These are phyloP conservation scores for Penstemon newberryi DNA, from an alignment of 257 asterid species.

Conservation along the genomic window DNA sequence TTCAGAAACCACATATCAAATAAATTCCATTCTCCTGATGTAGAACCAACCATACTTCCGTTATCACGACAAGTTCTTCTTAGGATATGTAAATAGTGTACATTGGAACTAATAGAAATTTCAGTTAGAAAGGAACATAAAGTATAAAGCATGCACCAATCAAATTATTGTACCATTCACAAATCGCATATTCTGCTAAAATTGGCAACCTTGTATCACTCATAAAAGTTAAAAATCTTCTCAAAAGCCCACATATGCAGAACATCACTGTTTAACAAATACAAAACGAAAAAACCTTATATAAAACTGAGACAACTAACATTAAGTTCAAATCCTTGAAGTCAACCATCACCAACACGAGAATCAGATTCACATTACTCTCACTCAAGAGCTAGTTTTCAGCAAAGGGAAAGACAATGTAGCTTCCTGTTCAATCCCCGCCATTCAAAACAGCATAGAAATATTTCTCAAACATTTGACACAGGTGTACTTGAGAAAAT, in stretches of 20 bases:
- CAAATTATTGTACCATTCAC: conserved; percentile 17
- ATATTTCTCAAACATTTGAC: conserved; percentile 16
- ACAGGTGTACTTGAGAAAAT: conserved; percentile 1
- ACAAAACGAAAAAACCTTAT: not conserved
- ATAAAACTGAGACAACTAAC: conserved; percentile 2
- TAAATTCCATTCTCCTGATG: not conserved
- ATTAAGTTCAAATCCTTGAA: conserved; percentile 12
- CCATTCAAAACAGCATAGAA: not conserved
- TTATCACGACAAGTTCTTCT: not conserved
- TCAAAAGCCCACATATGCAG: conserved; percentile 8
- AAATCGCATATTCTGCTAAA: conserved; percentile 7
- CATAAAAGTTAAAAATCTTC: not conserved
- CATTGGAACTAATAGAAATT: not conserved
- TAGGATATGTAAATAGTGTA: not conserved
- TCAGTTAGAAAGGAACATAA: not conserved
- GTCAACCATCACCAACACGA: conserved; percentile 15
- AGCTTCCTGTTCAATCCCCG: conserved; percentile 31
- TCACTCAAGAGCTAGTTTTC: not conserved
- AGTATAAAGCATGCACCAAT: conserved; percentile 19
- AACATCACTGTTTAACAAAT: not conserved
- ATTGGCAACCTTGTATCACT: not conserved
- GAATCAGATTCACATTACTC: not conserved
- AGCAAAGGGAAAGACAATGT: conserved; percentile 34
- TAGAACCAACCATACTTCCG: conserved; percentile 8
- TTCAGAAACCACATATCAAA: not conserved